phyloP scores from a whole-genome alignment of 2,329 filamentous ascomycete species.

The Aspergillus latus region DNA sequence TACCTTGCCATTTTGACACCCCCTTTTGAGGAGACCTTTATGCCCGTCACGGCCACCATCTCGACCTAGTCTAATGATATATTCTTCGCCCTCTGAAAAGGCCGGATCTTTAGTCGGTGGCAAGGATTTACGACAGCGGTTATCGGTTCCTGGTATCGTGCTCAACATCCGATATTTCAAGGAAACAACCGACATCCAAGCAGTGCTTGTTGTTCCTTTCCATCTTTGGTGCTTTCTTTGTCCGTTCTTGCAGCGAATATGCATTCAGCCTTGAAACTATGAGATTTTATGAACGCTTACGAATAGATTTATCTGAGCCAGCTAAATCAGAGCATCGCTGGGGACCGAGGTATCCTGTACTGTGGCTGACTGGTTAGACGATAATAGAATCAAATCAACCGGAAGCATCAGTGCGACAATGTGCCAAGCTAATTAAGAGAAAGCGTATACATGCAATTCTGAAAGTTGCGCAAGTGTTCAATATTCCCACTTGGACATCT shows the following conservation, averaged over 20 bases:
- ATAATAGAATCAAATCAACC: neutral
- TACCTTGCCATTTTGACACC: neutral
- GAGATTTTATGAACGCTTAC: neutral
- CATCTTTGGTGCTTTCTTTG: constrained; percentile 6
- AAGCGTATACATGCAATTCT: neutral
- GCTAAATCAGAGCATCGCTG: constrained; percentile 5
- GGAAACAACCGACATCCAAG: constrained; percentile 15
- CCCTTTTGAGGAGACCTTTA: constrained; percentile 1
- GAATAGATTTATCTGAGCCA: constrained; percentile 6
- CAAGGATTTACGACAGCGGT: neutral
- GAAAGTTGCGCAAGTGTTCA: neutral
- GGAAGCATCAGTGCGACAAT: neutral
- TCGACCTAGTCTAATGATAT: neutral
- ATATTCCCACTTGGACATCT: neutral
- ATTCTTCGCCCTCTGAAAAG: constrained; percentile 1
- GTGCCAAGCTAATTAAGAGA: neutral
- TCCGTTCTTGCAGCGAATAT: constrained; percentile 5
- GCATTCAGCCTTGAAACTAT: constrained; percentile 1
- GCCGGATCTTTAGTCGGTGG: neutral
- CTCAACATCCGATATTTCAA: neutral
- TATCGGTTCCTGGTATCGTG: neutral
- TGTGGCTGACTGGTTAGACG: constrained; percentile 11
- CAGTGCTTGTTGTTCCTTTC: constrained; percentile 11
- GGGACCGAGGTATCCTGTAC: constrained; percentile 6
- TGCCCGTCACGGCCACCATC: constrained; percentile 6